Conservation (phyloP, 2,329 filamentous ascomycete genomes). For the Talaromyces sp. region DNA sequence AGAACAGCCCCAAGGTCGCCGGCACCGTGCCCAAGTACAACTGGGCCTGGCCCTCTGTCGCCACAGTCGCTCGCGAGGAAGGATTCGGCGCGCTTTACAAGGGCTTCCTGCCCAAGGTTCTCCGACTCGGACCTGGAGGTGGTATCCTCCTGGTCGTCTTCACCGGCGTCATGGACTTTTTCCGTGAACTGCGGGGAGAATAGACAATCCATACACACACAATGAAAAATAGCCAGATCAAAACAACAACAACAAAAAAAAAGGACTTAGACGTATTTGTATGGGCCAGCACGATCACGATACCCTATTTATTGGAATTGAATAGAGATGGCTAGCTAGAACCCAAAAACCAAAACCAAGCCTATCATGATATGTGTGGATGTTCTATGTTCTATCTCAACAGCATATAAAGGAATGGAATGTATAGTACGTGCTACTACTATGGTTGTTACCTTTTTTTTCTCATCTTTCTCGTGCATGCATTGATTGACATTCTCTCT, state of each 20-base stretch:
- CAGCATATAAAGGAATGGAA: background rate
- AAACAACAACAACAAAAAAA: background rate
- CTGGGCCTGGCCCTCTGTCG: slow-evolving; percentile 89
- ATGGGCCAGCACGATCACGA: background rate
- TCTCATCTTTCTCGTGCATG: background rate
- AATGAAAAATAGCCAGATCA: background rate
- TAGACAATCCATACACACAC: slow-evolving; percentile 13
- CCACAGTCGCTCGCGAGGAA: slow-evolving; percentile 86
- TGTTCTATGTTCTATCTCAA: background rate
- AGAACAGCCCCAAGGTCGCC: slow-evolving; percentile 82
- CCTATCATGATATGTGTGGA: background rate
- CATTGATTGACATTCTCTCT: background rate
- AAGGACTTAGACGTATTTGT: background rate
- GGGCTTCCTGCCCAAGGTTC: slow-evolving; percentile 93
- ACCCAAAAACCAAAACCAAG: background rate
- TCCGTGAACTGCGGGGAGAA: slow-evolving; percentile 62
- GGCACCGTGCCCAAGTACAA: slow-evolving; percentile 90
- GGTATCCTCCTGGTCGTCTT: slow-evolving; percentile 52
- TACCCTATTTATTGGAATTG: background rate
- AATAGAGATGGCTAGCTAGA: background rate
- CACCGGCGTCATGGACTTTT: slow-evolving; percentile 65
- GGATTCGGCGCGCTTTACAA: slow-evolving; percentile 92
- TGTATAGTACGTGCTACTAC: background rate
- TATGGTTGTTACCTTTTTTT: background rate
- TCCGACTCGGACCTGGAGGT: slow-evolving; percentile 66